Conservation (phyloP, 2,329 filamentous ascomycete species). For the Colletotrichum tropicale region DNA sequence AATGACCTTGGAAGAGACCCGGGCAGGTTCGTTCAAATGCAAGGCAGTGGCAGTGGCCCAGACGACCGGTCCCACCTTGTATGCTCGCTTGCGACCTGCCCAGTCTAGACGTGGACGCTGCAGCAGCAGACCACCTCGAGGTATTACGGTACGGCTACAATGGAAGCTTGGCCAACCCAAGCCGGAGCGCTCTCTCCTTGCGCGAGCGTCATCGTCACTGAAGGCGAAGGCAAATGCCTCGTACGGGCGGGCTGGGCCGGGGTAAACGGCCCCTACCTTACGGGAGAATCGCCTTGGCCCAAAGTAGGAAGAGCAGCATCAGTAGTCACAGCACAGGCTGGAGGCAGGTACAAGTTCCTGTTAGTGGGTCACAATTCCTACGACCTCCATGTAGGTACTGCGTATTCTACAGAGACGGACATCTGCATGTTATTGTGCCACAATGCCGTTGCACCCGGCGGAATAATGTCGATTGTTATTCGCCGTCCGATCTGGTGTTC, state of each 20-base stretch:
- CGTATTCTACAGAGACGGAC: not conserved
- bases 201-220: slow-evolving; percentile 12
- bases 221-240: slow-evolving; percentile 11
- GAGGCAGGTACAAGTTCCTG: not conserved
- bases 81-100: not conserved
- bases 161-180: not conserved
- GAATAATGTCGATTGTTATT: not conserved
- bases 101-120: not conserved
- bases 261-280: not conserved
- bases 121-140: not conserved
- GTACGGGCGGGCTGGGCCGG: not conserved
- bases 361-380: not conserved
- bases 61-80: not conserved
- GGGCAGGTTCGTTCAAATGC: not conserved
- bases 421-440: not conserved
- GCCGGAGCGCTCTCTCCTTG: not conserved
- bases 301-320: not conserved
- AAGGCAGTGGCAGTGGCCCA: not conserved
- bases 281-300: slow-evolving; percentile 1
- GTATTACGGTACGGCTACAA: not conserved
- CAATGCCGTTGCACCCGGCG: not conserved
- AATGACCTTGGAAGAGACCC: not conserved
- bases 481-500: not conserved
- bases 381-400: too few relatives aligned
- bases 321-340: not conserved